Evolutionary conservation across 1,284 basidiomycete genomes (phyloP), one percentile per base, ranked within the genome.

Genomic region (Limonomyces culmigenus): DNA sequence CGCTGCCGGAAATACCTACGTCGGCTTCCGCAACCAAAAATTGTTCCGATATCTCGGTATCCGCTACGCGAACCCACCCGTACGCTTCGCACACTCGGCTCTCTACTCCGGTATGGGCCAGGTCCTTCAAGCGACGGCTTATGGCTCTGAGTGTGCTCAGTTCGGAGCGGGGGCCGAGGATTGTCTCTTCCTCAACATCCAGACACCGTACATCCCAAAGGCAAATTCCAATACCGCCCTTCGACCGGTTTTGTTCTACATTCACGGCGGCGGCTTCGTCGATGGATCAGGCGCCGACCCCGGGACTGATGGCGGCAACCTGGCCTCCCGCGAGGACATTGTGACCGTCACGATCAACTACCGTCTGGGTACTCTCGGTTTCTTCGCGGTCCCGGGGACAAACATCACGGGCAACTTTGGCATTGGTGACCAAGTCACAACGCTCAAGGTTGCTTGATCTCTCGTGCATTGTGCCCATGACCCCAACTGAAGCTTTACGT

Each of bases 301-400:
- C 3, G 48, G 50, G 6, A 59, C 51, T 32, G 62, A 64, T 38
- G 65, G 65, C 3, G 59, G 60, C 0, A 58, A 54, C 39, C 33
- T 63, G 35, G 58, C 51, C 3, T 58, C 57, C 40, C 49, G 62
- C 11, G 51, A 56, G 4, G 60, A 65, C 39, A 54, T 67, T 2
- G 60, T 67, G 2, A 55, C 65, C 10, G 58, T 67, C 31, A 54
- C 51, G 2, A 58, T 63, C 43, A 61, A 65, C 38, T 66, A 67
- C 43, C 55, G 54, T 46, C 19, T 15, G 36, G 19, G 8, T 13
- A 55, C 54, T 1, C 49, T 58, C 4, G 59, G 58, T 5, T 60
- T 59, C 47, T 44, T 59, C 4, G 52, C 55, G 1, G 37, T 56
- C 5, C 41, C 50, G 29, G 52, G 57, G 34, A 55, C 53, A 10